Evolutionary conservation across 1,139 yeast genomes (phyloP), one percentile per base, ranked within the genome.

Genomic region (Meyerozyma smithsonii): DNA sequence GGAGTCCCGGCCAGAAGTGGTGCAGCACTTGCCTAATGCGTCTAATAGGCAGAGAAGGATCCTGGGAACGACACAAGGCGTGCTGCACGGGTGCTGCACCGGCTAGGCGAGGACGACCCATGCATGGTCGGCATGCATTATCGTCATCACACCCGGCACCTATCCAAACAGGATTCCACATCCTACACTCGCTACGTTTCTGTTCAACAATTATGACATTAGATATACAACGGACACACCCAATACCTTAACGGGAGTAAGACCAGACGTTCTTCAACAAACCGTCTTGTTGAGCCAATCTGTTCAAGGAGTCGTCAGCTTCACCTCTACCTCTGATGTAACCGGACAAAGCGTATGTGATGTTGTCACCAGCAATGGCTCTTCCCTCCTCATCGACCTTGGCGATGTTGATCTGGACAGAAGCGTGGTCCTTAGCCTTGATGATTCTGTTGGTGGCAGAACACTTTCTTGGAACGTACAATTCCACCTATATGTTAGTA

Each of bases 401-500:
- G 53, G 77, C 77, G 52, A 71, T 66, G 71, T 62, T 68, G 61
- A 71, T 68, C 62, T 92, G 98, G 62, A 94, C 97, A 56, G 97
- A 87, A 61, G 97, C 94, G 75, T 92, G 98, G 79, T 92, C 99
- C 83, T 92, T 90, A 68, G 98, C 94, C 83, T 88, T 89, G 84
- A 92, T 90, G 80, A 94, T 89, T 82, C 97, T 90, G 97, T 89
- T 90, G 79, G 98, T 89, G 69, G 98, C 99, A 77, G 97, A 92
- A 83, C 99, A 92, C 83, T 92, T 92, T 86, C 98, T 88, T 82
- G 99, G 99, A 77, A 92, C 96, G 95, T 92, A 92, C 77, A 92
- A 90, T 84, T 94, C 99, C 77, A 92, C 96, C 96, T 88, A 55
- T 32, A 45, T 35, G 44, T 48, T 48, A 46, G 62, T 41, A 44